Base-by-base conservation (phyloP, 2,329 filamentous ascomycete species). In the Colletotrichum simmondsii region DNA sequence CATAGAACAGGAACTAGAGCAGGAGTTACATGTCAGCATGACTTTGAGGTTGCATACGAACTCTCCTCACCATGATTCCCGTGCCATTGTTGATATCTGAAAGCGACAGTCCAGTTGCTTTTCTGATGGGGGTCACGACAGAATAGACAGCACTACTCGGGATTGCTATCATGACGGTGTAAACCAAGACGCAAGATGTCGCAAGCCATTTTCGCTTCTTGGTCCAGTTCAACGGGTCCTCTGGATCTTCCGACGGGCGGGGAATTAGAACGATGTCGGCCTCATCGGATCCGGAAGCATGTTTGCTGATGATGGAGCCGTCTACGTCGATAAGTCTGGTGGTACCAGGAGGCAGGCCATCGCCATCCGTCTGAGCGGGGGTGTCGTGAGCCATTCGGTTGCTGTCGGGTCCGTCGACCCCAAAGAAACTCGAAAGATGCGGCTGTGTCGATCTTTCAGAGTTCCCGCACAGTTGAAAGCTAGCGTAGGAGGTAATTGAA, bases 81-180 rank as follows among this genome's bases (percentile, higher is more conserved):
- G 83, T 84, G 1, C 83, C 82, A 11, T 81, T 79, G n/a, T 84
- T 84, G 11, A 85, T 75, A 0, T 83, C 81, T 1, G 74, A 73
- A 12, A 83, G 74, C 0, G 80, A 80, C 3, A 84, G 72, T 0
- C 79, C 78, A 1, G 81, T 78, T 3, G 79, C 80, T 2, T 76
- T 62, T 0, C 81, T 77, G 1, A 85, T 77, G 0, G 83, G 82
- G 0, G 82, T 82, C 0, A 85, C 72, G 5, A 83, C 78, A 0
- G 81, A 85, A 70, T 85, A 85, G 0, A 85, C 80, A 0, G 79
- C 83, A 2, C 82, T 82, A 1, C 80, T 63, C 0, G 84, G 81
- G 69, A 86, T 84, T 61, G 84, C 84, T 22, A 71, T 62, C 64
- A 68, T 71, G 26, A 71, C 53, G 19, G 68, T 77, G 61, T 79